Base-by-base conservation (phyloP, 1,284 basidiomycete species). In the Gomphus bonarii region DNA sequence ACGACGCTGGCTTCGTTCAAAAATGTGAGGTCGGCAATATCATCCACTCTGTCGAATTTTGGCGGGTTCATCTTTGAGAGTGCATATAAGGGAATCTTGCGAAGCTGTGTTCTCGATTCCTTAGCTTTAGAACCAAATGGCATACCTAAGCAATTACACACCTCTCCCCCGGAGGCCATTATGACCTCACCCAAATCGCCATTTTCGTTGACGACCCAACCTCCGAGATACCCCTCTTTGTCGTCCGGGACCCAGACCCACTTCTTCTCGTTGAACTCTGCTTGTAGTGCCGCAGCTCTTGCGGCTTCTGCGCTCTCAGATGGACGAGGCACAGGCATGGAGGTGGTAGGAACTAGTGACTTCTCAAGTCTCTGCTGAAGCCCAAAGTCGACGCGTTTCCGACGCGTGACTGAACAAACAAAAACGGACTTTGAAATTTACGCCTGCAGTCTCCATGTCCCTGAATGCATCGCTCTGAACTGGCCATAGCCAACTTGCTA, bases 1-100 rank as follows among this genome's bases (percentile, higher is more conserved):
- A 99, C 95, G 31, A 99, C 97, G 64, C 92, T 95, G 10, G 97
- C 95, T 77, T 99, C 97, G 69, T 99, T 99, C 60, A 99, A 76
- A 72, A 95, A 97, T 1, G 97, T 99, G 61, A 99, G 77, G 72
- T 99, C 95, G 48, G 97, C 97, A 65, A 99, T 99, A 72, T 99
- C 97, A 63, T 95, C 94, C 2, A 94, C 95, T 50, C 92, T 84
- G 72, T 99, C 95, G 69, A 99, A 99, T 73, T 97, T 97, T 47
- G 95, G 95, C 12, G 95, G 97, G 67, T 99, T 99, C 91, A 95
- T 95, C 75, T 93, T 94, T 64, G 86, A 92, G 46, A 95, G 72
- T 20, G 84, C 80, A 63, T 90, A 85, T 56, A 91, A 75, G 3
- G 87, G 84, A 7, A 95, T 79, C 58, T 72, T 80, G 51, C 88